Evolutionary conservation across 2,329 filamentous ascomycete species (phyloP), one percentile per base, ranked within the genome.

Genomic region (Aureobasidium sp.): DNA sequence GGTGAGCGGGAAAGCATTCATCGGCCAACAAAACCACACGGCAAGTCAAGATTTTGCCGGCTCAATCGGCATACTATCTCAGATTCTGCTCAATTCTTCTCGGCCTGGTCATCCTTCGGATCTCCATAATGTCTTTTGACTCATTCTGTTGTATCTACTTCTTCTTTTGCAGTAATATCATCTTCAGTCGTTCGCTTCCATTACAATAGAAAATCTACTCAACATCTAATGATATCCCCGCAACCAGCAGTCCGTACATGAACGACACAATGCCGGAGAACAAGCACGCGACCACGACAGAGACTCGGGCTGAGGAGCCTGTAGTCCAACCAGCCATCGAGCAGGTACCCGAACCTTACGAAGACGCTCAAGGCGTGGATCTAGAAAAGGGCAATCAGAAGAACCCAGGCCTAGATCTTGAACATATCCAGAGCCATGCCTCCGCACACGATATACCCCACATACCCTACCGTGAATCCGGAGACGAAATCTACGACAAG

Each of bases 401-500:
- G 37, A 29, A 45, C 23, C 11, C 54, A 29, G 31, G 47, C 23
- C 33, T 45, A 6, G 50, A 21, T 35, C 61, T 67, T 15, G 49
- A 57, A 15, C 63, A 62, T 8, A 59, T 65, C 27, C 51, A 50
- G 10, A 67, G 63, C 27, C 63, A 65, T 47, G 63, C 63, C 31
- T 65, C 63, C 10, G 58, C 60, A 33, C 65, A 67, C 40, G 65
- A 66, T 42, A 62, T 66, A 23, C 61, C 59, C 19, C 65, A 66
- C 38, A 65, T 69, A 31, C 60, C 64, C 19, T 70, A 73, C 35
- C 75, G 72, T 64, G 77, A 80, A 61, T 65, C 69, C 43, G 75
- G 77, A 58, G 79, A 81, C 37, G 78, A 79, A 46, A 74, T 82
- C 63, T 93, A 91, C 74, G 79, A 86, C 66, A 79, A 80, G 19